Evolutionary conservation across 208 protist genomes (phyloP), one percentile per base, ranked within the genome.

Genomic region (Leishmania turanica): DNA sequence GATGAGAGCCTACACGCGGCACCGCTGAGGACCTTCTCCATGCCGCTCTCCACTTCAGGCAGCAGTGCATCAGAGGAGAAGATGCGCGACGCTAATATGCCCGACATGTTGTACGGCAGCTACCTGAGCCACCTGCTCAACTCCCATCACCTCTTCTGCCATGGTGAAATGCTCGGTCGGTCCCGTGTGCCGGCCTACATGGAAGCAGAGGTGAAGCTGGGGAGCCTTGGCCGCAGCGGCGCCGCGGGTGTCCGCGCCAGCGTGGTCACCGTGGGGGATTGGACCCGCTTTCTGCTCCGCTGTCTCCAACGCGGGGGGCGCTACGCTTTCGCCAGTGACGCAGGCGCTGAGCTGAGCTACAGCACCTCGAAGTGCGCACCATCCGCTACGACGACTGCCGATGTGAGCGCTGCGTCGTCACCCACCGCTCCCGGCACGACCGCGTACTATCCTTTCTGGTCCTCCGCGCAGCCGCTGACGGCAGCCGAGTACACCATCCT

Each of bases 401-500:
- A 17, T 31, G 62, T 5, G 1, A 31, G 34, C 27, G 31, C 4
- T 40, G 31, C 62, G 62, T 40, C 15, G 13, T 68, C 62, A 40
- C 40, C 7, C 54, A 72, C 40, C 7, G 37, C 62, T 7, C 8
- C 53, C 24, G 31, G 42, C 24, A n/a, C 31, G 51, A 19, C 79
- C 5, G 34, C 45, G 15, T 81, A 80, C 47, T 77, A 72, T 56
- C 83, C 65, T 9, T 88, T 87, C 56, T 93, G 86, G 85, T 83
- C 69, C 24, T 66, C 72, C 6, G 4, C 40, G 9, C 84, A 91
- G 84, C 89, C 90, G 6, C 77, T 94, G 76, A 96, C 93, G 9
- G 88, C 95, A 15, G 95, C 91, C 7, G 92, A 97, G 87, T 96
- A 91, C 87, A 95, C 92, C 21, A 74, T 96, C 6, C 87, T 97